A percentile compares a stretch with the other conserved stretches of the same genome.
Evolutionary conservation across 169 alveolate species (phyloP).

Genomic region (Cryptosporidium ubiquitum): DNA sequence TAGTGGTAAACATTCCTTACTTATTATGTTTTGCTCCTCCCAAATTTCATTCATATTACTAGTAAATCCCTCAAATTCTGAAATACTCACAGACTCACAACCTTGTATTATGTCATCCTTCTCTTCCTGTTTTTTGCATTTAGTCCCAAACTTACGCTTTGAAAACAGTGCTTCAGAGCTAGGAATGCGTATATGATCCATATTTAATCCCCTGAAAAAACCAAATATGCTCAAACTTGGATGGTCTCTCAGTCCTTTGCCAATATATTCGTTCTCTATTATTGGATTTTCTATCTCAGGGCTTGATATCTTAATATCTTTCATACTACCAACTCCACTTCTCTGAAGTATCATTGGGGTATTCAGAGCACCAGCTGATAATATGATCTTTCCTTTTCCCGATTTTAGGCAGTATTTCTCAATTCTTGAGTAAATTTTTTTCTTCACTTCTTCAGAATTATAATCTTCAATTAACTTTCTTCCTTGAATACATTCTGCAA

Average conservation of each 20-base stretch:
- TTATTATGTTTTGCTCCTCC: neutral
- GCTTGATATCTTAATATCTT: conserved; percentile 13
- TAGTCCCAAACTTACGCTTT: conserved; percentile 7
- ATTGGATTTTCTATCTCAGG: conserved; percentile 31
- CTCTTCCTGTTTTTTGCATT: conserved; percentile 2
- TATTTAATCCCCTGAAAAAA: conserved; percentile 20
- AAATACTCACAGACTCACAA: conserved; percentile 53
- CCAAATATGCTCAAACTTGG: conserved; percentile 48
- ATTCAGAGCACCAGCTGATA: conserved; percentile 62
- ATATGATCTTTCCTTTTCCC: conserved; percentile 5
- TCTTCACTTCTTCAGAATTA: neutral
- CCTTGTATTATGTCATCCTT: conserved; percentile 53
- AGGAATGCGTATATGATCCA: neutral
- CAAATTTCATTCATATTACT: neutral
- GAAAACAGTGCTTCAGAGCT: conserved; percentile 66
- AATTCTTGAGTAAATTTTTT: neutral
- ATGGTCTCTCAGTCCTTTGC: conserved; percentile 43
- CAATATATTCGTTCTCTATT: conserved; percentile 36
- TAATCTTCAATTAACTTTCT: neutral
- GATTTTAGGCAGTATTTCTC: conserved; percentile 14
- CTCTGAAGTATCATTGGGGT: conserved; percentile 71
- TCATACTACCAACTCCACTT: conserved; percentile 56
- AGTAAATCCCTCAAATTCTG: conserved; percentile 57
- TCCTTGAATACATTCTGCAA: neutral
- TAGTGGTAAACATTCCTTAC: conserved; percentile 15